Conservation (phyloP, 2,329 filamentous ascomycete genomes). For the Diaporthe longicolla region DNA sequence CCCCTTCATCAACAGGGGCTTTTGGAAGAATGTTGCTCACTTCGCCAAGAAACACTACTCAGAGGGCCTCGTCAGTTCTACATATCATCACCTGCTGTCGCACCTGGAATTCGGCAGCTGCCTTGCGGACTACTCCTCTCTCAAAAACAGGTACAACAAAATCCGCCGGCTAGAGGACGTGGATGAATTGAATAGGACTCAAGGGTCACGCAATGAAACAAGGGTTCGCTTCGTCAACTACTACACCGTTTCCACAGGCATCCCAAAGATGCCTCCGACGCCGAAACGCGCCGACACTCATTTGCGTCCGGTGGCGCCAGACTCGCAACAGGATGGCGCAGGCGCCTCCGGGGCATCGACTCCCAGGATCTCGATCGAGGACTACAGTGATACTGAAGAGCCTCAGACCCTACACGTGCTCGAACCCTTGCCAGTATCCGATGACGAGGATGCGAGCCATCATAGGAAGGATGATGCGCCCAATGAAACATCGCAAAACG, state of each 20-base stretch:
- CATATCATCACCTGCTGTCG: constrained; percentile 80
- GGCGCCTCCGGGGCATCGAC: constrained; percentile 48
- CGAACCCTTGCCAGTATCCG: constrained; percentile 43
- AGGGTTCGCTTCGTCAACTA: constrained; percentile 89
- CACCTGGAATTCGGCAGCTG: constrained; percentile 88
- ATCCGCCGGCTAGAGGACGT: constrained; percentile 81
- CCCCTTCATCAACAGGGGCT: constrained; percentile 76
- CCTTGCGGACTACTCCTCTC: constrained; percentile 80
- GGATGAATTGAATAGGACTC: constrained; percentile 62
- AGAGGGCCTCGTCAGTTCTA: constrained; percentile 78
- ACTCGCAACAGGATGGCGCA: constrained; percentile 38
- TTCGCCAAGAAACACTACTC: constrained; percentile 85
- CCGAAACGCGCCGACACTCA: constrained; percentile 39
- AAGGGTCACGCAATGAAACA: constrained; percentile 55
- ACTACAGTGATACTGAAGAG: constrained; percentile 55
- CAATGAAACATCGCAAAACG: constrained; percentile 7
- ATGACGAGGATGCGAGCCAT: constrained; percentile 4
- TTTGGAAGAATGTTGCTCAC: constrained; percentile 77
- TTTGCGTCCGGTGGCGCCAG: constrained; percentile 43
- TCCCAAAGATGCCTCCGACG: constrained; percentile 64
- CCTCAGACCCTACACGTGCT: constrained; percentile 43
- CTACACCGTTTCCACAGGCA: constrained; percentile 87
- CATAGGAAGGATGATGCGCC: not conserved
- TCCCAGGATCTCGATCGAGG: constrained; percentile 61
- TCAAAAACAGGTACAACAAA: constrained; percentile 78